Evolutionary conservation across 2,329 filamentous ascomycete genomes (phyloP).

Genomic region (Tolypocladium pustulatum): DNA sequence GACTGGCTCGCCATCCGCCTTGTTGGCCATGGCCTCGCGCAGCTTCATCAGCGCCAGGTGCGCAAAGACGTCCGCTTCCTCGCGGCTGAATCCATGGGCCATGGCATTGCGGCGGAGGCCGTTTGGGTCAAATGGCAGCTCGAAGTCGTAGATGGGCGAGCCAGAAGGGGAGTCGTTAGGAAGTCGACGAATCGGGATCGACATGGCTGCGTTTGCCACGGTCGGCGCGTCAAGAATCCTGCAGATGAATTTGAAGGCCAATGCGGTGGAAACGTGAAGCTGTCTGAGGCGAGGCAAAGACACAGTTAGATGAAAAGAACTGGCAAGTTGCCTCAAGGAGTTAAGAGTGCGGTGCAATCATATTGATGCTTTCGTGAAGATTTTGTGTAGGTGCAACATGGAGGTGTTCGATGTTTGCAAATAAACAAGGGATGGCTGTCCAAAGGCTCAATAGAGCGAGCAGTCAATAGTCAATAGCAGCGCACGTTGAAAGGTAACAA

Average conservation of each 20-base stretch:
- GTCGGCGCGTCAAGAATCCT: neutral
- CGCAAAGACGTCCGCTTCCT: conserved; percentile 11
- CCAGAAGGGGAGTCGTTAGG: neutral
- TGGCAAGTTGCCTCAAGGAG: neutral
- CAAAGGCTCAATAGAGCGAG: neutral
- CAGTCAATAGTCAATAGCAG: neutral
- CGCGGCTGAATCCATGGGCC: conserved; percentile 8
- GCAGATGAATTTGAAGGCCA: too few relatives aligned
- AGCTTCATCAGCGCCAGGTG: conserved; percentile 11
- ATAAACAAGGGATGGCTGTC: neutral
- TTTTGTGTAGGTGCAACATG: neutral
- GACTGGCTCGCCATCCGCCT: conserved; percentile 3
- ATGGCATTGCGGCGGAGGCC: conserved; percentile 8
- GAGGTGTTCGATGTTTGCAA: neutral
- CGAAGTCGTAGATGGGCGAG: conserved; percentile 6
- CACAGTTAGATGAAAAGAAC: neutral
- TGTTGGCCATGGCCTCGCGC: conserved; percentile 4
- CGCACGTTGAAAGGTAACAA: neutral
- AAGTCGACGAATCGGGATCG: neutral
- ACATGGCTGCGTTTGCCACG: neutral
- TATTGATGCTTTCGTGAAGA: neutral
- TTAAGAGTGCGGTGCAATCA: neutral
- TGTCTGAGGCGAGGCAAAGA: neutral
- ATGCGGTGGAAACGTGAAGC: neutral
- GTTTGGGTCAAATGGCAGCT: conserved; percentile 9